phyloP scores from a whole-genome alignment of 106 monocot species.

The Dioscorea zingiberensis region DNA sequence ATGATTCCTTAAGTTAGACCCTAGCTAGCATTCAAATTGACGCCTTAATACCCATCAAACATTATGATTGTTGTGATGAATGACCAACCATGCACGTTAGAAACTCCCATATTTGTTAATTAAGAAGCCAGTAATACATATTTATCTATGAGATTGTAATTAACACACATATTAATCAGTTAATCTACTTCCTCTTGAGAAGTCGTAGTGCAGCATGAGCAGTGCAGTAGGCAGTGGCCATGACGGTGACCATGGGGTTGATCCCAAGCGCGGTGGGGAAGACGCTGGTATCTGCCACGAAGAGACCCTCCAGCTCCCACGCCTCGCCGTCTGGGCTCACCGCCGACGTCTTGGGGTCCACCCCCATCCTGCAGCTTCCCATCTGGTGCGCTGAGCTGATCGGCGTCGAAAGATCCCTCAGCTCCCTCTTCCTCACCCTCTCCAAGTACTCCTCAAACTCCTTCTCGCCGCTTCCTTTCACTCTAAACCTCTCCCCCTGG shows the following conservation, averaged over 20 bases:
- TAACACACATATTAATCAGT: too few species aligned
- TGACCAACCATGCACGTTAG: too few species aligned
- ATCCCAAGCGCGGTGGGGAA: slow-evolving; percentile 70
- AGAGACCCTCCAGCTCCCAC: slow-evolving; percentile 75
- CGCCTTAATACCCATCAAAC: too few species aligned
- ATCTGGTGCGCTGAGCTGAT: slow-evolving; percentile 78
- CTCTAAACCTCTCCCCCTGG: slow-evolving; percentile 26
- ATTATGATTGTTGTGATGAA: too few species aligned
- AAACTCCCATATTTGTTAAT: too few species aligned
- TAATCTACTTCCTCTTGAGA: slow-evolving; percentile 17
- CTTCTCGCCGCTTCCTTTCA: slow-evolving; percentile 17
- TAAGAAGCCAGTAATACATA: too few species aligned
- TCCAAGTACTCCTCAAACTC: slow-evolving; percentile 38
- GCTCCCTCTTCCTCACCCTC: slow-evolving; percentile 13
- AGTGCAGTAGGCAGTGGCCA: slow-evolving; percentile 67
- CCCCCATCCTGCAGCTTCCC: slow-evolving; percentile 80
- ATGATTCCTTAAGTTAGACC: too few species aligned
- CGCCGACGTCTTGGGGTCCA: slow-evolving; percentile 12
- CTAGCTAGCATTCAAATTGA: too few species aligned
- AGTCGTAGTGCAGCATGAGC: slow-evolving; percentile 27
- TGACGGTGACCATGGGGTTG: slow-evolving; percentile 79
- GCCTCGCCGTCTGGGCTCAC: slow-evolving; percentile 41
- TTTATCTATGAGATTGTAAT: too few species aligned
- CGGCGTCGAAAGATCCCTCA: slow-evolving; percentile 18
- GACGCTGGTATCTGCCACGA: slow-evolving; percentile 50